Base-by-base conservation (phyloP, 257 asterid genomes). In the Solanum sitiens region DNA sequence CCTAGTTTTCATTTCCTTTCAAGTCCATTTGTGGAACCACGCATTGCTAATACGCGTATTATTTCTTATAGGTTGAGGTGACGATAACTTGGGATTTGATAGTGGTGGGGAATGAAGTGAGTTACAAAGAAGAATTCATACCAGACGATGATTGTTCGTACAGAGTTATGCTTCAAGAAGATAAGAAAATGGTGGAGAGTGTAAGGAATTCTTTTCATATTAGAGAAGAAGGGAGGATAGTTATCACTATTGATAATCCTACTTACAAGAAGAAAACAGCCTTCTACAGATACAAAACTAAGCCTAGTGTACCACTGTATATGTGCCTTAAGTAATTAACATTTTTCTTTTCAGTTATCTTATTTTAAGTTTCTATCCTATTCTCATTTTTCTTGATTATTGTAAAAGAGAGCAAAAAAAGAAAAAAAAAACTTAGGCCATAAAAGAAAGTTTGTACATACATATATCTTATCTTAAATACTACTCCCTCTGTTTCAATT, bases 131-230 rank as follows among this genome's bases (percentile, higher is more conserved):
- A 85, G 99, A 95, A 50, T 96, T 96, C 15, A 74, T 96, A 13
- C 99, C 99, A 12, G 93, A 91, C 0, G 99, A 96, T 89, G 99
- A 96, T 68, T 91, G 98, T 53, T 96, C 98, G 4, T 96, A 96
- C 93, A 91, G 71, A 82, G 90, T 96, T n/a, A 89, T 95, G 96
- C 89, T 96, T 77, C 94, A 91, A 88, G 77, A 83, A 65, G 98
- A 95, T 88, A 94, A 89, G 93, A 94, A 89, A 86, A 89, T 94
- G 94, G 91, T 40, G 45, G 93, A 89, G 72, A 84, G 91, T 30
- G 83, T 68, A 18, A 88, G 98, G 45, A 95, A 94, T 77, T 90
- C 95, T 0, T 96, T 95, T 86, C 91, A 95, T 30, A 92, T 95
- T 32, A 96, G 99, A 87, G 99, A 96, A 85, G 94, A 97, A 10